Conservation (phyloP, 352 stramenopile genomes). For the Saprolegnia parasitica region DNA sequence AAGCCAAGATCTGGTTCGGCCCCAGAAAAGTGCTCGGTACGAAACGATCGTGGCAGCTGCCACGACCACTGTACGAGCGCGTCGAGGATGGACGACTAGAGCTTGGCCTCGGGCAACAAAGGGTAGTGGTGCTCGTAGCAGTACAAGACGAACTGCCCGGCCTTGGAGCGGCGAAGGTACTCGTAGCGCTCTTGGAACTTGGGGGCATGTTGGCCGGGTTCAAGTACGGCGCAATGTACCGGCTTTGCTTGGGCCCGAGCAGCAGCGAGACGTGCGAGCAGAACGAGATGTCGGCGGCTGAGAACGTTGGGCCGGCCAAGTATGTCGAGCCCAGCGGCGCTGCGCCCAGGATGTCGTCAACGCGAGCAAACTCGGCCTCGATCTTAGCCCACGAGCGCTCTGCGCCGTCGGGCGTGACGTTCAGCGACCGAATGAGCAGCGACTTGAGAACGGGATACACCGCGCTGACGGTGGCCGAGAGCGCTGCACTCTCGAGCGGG, state of each 20-base stretch:
- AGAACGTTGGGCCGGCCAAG: constrained; percentile 40
- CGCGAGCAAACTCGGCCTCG: constrained; percentile 26
- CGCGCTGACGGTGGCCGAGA: background rate
- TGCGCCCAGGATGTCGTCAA: constrained; percentile 33
- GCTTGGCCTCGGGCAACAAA: background rate
- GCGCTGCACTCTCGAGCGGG: background rate
- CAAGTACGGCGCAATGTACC: constrained; percentile 38
- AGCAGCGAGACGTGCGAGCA: constrained; percentile 48
- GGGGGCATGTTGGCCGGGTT: constrained; percentile 32
- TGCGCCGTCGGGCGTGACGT: constrained; percentile 35
- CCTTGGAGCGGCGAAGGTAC: constrained; percentile 37
- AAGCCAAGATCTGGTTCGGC: background rate
- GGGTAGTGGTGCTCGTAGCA: constrained; percentile 53
- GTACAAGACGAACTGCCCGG: constrained; percentile 44
- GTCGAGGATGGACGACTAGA: too few species aligned
- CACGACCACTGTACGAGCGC: too few species aligned
- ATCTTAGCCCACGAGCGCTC: constrained; percentile 37
- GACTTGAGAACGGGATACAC: constrained; percentile 35
- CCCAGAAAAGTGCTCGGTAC: background rate
- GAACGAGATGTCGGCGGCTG: constrained; percentile 49
- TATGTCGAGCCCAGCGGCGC: constrained; percentile 38
- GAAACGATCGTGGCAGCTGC: too few species aligned
- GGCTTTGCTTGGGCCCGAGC: constrained; percentile 37
- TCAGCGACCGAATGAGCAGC: constrained; percentile 34
- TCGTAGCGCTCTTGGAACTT: constrained; percentile 36